phyloP scores from a whole-genome alignment of 257 asterid genomes.

The Rhazya stricta region DNA sequence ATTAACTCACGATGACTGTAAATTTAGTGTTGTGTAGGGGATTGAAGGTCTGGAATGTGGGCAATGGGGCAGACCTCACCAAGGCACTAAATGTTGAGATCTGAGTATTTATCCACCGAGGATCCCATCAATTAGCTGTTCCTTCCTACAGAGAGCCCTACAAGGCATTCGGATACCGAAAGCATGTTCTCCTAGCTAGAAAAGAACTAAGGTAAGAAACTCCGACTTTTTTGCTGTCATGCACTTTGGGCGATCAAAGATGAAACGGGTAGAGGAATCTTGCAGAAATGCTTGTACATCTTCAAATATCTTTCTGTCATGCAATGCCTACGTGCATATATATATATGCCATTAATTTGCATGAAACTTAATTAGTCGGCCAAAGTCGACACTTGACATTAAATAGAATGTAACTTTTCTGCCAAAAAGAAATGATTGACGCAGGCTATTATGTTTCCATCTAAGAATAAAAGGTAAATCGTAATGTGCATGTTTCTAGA shows the following conservation, averaged over 20 bases:
- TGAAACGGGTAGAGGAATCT: not conserved
- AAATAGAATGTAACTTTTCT: not conserved
- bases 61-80: too few relatives aligned
- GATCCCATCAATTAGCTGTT: not conserved
- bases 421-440: not conserved
- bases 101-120: not conserved
- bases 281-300: not conserved
- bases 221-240: slow-evolving; percentile 15
- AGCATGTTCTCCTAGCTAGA: not conserved
- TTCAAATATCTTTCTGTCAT: not conserved
- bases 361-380: too few relatives aligned
- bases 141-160: not conserved
- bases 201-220: not conserved
- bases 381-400: not conserved
- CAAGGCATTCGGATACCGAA: not conserved
- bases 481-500: too few relatives aligned
- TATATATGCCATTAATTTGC: slow-evolving; percentile 2
- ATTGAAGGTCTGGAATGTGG: too few relatives aligned
- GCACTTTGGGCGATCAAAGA: slow-evolving; percentile 13
- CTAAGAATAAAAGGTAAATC: too few relatives aligned
- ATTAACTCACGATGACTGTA: too few relatives aligned
- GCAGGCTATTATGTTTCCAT: too few relatives aligned
- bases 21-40: too few relatives aligned
- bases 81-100: not conserved
- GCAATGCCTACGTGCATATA: not conserved